Percentiles rank a stretch among this genome's conserved stretches.
These are phyloP conservation scores for Hansenula lynferdii DNA, from an alignment of 1,139 yeast species.

Conservation along the genomic window DNA sequence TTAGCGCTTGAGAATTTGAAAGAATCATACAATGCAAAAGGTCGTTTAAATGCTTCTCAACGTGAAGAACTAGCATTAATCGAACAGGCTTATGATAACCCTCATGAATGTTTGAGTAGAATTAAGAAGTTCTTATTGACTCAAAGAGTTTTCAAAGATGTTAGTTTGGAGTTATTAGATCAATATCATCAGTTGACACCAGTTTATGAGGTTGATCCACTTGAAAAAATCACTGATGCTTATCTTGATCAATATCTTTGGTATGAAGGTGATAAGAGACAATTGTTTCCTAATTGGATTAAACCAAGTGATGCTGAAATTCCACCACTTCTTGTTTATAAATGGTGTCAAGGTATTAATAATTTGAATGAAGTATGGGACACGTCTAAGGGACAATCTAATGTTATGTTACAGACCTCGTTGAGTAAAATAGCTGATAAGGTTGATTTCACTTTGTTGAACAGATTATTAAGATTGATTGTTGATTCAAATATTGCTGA, in stretches of 20 bases:
- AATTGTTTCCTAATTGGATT: slow-evolving; percentile 91
- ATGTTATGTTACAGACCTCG: slow-evolving; percentile 79
- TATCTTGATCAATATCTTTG: slow-evolving; percentile 92
- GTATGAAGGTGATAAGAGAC: slow-evolving; percentile 90
- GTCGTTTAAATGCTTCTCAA: slow-evolving; percentile 78
- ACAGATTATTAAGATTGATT: slow-evolving; percentile 71
- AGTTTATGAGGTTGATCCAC: slow-evolving; percentile 81
- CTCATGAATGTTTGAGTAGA: slow-evolving; percentile 86
- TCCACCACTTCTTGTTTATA: slow-evolving; percentile 86
- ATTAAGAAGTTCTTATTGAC: slow-evolving; percentile 79
- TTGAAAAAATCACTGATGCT: slow-evolving; percentile 95
- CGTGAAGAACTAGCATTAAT: slow-evolving; percentile 90
- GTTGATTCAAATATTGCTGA: slow-evolving; percentile 94
- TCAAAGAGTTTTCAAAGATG: slow-evolving; percentile 90
- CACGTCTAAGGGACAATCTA: slow-evolving; percentile 64
- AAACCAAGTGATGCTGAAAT: slow-evolving; percentile 94
- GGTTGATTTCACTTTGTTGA: slow-evolving; percentile 81
- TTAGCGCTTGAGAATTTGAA: slow-evolving; percentile 87
- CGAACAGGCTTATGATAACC: slow-evolving; percentile 96
- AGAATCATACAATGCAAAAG: slow-evolving; percentile 78
- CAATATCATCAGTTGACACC: slow-evolving; percentile 82
- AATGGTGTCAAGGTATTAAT: slow-evolving; percentile 95
- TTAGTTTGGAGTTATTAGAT: slow-evolving; percentile 87
- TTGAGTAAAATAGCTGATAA: slow-evolving; percentile 74
- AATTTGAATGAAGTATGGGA: slow-evolving; percentile 79